These are phyloP conservation scores for Darksidea phi DNA, from an alignment of 495 filamentous ascomycete species.

Conservation along the genomic window DNA sequence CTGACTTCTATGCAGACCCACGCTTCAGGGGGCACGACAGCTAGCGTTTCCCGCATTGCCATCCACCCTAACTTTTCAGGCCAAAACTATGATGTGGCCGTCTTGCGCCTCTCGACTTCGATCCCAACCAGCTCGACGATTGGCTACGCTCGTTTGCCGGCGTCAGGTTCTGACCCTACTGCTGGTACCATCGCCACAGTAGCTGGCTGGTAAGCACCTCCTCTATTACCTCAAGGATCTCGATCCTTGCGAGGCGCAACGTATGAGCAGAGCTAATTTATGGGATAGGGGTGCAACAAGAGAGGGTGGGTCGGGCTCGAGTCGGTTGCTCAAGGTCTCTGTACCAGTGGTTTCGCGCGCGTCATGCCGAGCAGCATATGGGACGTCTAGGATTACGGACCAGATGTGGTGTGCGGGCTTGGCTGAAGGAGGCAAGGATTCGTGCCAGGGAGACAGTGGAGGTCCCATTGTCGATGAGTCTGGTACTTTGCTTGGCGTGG, in stretches of 20 bases:
- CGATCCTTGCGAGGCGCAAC: too few relatives aligned
- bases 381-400: background rate
- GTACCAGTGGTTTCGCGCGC: slow-evolving; percentile 16
- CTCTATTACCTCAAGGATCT: background rate
- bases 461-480: slow-evolving; percentile 11
- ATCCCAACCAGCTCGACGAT: slow-evolving; percentile 20
- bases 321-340: slow-evolving; percentile 6
- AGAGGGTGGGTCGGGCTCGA: background rate
- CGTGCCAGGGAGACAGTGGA: slow-evolving; percentile 23
- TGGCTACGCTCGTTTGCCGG: background rate
- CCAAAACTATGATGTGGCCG: slow-evolving; percentile 9
- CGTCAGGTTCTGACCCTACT: slow-evolving; percentile 4
- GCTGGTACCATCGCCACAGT: slow-evolving; percentile 9
- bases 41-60: slow-evolving; percentile 1
- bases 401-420: slow-evolving; percentile 11
- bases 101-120: slow-evolving; percentile 6
- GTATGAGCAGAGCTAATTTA: background rate
- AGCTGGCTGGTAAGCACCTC: slow-evolving; percentile 6
- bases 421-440: slow-evolving; percentile 14
- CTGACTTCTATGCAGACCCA: background rate
- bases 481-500: background rate
- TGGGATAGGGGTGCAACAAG: background rate
- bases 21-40: background rate
- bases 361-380: slow-evolving; percentile 5
- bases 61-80: slow-evolving; percentile 12